A percentile compares a stretch with the other conserved stretches of the same genome.
These are phyloP conservation scores for Carex cristatella DNA, from an alignment of 176 grass and related monocot species.

Conservation along the genomic window DNA sequence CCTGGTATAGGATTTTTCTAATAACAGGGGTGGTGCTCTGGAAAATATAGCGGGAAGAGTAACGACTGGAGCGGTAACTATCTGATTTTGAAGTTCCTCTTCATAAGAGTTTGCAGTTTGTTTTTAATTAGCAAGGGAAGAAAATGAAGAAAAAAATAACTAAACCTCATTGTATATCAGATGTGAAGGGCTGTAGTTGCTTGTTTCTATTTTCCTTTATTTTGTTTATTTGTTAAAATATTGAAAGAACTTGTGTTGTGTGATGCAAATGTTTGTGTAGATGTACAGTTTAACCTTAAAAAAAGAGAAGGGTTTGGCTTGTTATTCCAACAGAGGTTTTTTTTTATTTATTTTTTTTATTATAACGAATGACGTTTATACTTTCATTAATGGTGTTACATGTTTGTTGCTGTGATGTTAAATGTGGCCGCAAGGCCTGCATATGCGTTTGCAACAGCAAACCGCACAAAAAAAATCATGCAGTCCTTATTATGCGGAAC, in stretches of 20 bases:
- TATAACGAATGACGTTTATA: not conserved
- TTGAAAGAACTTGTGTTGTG: slow-evolving; percentile 13
- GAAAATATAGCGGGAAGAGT: not conserved
- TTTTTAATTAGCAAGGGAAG: not conserved
- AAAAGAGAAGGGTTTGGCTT: slow-evolving; percentile 19
- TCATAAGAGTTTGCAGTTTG: not conserved
- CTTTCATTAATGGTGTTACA: not conserved
- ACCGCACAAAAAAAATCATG: too few species aligned
- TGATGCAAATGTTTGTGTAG: slow-evolving; percentile 25
- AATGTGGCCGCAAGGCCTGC: too few species aligned
- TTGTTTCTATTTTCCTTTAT: slow-evolving; percentile 13
- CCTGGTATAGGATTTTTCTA: slow-evolving; percentile 1
- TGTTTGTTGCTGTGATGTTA: not conserved
- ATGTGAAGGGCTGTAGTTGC: slow-evolving; percentile 21
- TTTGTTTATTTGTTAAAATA: slow-evolving; percentile 25
- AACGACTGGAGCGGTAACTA: not conserved
- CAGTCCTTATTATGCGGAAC: too few species aligned
- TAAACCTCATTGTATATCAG: slow-evolving; percentile 24
- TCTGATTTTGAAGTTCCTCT: not conserved
- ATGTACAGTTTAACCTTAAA: slow-evolving; percentile 28
- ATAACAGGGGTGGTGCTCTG: not conserved
- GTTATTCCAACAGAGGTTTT: not conserved
- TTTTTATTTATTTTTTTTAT: not conserved
- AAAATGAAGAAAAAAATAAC: slow-evolving; percentile 13
- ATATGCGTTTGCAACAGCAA: too few species aligned